Base-by-base conservation (phyloP, 495 filamentous ascomycete species). In the Xylaria telfairii region DNA sequence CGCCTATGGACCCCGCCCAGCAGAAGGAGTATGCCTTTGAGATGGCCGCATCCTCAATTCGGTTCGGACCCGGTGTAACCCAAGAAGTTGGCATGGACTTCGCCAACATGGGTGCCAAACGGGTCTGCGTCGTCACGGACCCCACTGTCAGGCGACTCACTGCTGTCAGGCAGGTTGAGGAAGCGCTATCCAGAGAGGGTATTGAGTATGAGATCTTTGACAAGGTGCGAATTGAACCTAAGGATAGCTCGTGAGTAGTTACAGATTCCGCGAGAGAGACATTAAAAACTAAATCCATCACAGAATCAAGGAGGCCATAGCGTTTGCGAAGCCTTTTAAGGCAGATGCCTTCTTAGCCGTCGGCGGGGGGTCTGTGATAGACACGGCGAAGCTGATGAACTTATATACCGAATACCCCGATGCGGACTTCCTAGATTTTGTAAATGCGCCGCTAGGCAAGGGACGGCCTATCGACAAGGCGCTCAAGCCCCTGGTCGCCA, bases 81-180 rank as follows among this genome's bases (percentile, higher is more conserved):
- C 91, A 92, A 79, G 96, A 99, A 81, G 94, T 98, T n/a, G 96
- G 96, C 70, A 99, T 99, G 96, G 96, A 99, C 80, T 91, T 99
- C 74, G 88, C 88, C 81, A 99, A 98, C 78, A 88, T 99, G 87
- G 90, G 91, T 19, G 88, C 90, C 2, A 92, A 92, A 82, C 89
- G 90, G 39, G 95, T 99, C 44, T 92, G 92, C 76, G 90, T 99
- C 28, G 94, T 99, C 24, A 98, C 96, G 59, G 96, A 99, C 77
- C 77, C 79, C 57, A 97, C 87, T 44, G 92, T 99, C 10, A 81
- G 85, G 73, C 88, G 91, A 75, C 83, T 99, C 67, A 86, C 92
- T 78, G 94, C 94, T 24, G 95, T 98, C 90, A 90, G 89, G 77
- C 90, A 93, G 78, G 94, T 92, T 24, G 81, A 91, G 4, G 92